Evolutionary conservation across 2,329 filamentous ascomycete genomes (phyloP), one percentile per base, ranked within the genome.

Genomic region (Grosmannia penicillata): DNA sequence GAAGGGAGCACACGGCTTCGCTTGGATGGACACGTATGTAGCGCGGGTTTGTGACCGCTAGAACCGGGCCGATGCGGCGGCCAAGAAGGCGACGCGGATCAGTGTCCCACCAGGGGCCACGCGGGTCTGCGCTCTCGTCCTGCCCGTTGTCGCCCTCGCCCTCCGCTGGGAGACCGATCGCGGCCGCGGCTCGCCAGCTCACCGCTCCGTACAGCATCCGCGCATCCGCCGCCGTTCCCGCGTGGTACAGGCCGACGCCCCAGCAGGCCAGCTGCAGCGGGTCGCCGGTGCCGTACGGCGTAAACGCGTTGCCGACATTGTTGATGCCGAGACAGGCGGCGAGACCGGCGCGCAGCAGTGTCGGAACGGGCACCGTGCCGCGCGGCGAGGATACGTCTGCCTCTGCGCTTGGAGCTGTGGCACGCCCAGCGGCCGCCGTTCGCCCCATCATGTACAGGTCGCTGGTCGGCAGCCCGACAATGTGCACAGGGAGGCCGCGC

Each of bases 251-350:
- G 0, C 75, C 77, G 1, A 82, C 72, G 2, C 72, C 72, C 37
- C 76, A 56, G 45, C 67, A 72, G 17, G 77, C 76, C 31, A 82
- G 57, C 29, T 62, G 61, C 35, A 84, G 51, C 1, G 78, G 78
- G 56, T 83, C 79, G 28, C 69, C 75, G 15, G 62, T 72, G 0
- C 78, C 79, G 49, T 77, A 72, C 0, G 79, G 79, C 7, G 79
- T 83, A 48, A 84, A 83, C 0, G 78, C 76, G 50, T 84, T 84
- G 15, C 78, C 78, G 13, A 84, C 70, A 48, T 84, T 84, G 49
- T 83, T 83, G 27, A 81, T 65, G 2, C 74, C 70, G 6, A 83
- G 64, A 13, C 72, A 73, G 17, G 66, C 74, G 42, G 74, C 64
- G 4, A 83, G 51, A 0, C 62, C 63, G 43, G 74, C 58, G 28